phyloP scores from a whole-genome alignment of 306 rosid genomes.

The Glycine soja region DNA sequence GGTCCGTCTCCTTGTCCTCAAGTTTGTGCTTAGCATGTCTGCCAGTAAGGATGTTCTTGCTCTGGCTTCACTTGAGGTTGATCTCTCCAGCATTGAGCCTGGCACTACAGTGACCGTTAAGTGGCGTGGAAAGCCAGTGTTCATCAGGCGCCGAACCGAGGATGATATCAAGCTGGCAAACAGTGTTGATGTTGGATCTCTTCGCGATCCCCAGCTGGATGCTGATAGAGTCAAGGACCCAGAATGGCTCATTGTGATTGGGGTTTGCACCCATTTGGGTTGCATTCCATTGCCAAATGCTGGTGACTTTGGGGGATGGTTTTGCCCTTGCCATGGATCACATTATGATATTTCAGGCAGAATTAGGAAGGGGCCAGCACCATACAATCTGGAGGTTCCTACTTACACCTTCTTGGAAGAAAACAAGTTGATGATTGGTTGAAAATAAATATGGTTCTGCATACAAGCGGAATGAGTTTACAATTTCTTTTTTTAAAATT shows the following conservation, averaged over 20 bases:
- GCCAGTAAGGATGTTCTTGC: slow-evolving; percentile 96
- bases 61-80: slow-evolving; percentile 85
- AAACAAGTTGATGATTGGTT: slow-evolving; percentile 77
- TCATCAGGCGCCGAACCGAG: slow-evolving; percentile 86
- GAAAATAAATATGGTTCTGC: slow-evolving; percentile 22
- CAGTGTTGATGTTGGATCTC: slow-evolving; percentile 75
- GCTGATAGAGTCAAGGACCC: slow-evolving; percentile 81
- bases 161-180: slow-evolving; percentile 79
- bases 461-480: neutral
- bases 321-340: slow-evolving; percentile 93
- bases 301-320: slow-evolving; percentile 91
- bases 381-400: slow-evolving; percentile 92
- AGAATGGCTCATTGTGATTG: slow-evolving; percentile 83
- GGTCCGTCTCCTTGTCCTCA: slow-evolving; percentile 81
- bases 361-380: slow-evolving; percentile 91
- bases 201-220: slow-evolving; percentile 80
- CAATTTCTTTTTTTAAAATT: neutral
- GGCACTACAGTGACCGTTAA: slow-evolving; percentile 86
- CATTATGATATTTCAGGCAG: slow-evolving; percentile 88
- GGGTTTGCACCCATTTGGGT: slow-evolving; percentile 89
- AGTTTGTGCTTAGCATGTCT: slow-evolving; percentile 87
- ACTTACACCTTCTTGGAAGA: slow-evolving; percentile 75
- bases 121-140: slow-evolving; percentile 94
- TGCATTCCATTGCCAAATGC: slow-evolving; percentile 95
- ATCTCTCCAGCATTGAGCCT: slow-evolving; percentile 83